Evolutionary conservation across 257 asterid genomes (phyloP), one percentile per base, ranked within the genome.

Genomic region (Solanum clarkiae): DNA sequence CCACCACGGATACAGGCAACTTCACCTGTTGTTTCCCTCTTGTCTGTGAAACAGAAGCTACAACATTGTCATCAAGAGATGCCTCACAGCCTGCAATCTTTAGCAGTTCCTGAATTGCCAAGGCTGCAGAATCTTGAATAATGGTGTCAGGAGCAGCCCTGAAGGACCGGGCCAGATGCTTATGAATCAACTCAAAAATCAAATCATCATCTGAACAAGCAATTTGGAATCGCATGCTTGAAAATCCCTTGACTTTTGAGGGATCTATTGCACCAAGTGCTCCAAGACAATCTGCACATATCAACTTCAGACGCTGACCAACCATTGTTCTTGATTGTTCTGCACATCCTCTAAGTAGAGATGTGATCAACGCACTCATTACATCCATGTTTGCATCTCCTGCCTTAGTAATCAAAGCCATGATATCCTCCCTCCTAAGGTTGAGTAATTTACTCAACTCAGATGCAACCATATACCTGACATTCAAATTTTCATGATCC

Each of bases 211-310:
- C 99, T 60, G 98, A 95, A 87, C 99, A 96, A 16, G 98, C 98
- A 90, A 96, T 96, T 89, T 96, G 93, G 84, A 96, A 96, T 51
- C 98, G 94, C 42, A 86, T 89, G 87, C 92, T 92, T 80, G 95
- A 83, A 92, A 88, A 90, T 62, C 93, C 95, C 88, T 90, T 92
- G 84, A 96, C 89, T 88, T 94, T 96, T 85, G 99, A 98, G 80
- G 99, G 99, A 95, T 96, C 99, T 80, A 96, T 92, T 65, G 99
- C 99, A 77, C 98, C 98, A 83, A 96, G 92, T 9, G 98, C 95
- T 86, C 99, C 99, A 57, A 96, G 97, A 90, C 99, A 96, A 86
- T 96, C 97, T 47, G 99, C 98, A 89, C 97, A 95, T 75, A 91
- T 90, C 91, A 93, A 88, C 91, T 95, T 95, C 92, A 96, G 91